phyloP scores from a whole-genome alignment of 805 yeast genomes.

The Saccharomycopsis synnaedendra region DNA sequence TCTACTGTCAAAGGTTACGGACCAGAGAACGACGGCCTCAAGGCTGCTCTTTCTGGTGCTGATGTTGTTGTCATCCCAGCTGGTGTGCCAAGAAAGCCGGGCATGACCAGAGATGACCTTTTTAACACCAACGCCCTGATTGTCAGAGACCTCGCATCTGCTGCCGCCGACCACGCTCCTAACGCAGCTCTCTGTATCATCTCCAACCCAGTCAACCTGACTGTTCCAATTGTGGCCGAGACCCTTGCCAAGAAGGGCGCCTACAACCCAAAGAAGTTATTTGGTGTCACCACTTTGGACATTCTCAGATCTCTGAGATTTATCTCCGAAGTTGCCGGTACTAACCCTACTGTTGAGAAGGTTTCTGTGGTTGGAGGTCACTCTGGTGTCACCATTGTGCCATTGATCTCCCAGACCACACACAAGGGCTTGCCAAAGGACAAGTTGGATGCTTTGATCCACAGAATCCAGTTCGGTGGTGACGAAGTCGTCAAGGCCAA shows the following conservation, averaged over 20 bases:
- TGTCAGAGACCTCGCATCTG: slow-evolving; percentile 65
- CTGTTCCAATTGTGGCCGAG: slow-evolving; percentile 77
- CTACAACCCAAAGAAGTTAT: slow-evolving; percentile 64
- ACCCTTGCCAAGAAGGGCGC: slow-evolving; percentile 61
- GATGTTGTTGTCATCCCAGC: slow-evolving; percentile 86
- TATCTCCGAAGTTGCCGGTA: slow-evolving; percentile 45
- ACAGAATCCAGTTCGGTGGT: slow-evolving; percentile 81
- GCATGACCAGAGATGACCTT: slow-evolving; percentile 81
- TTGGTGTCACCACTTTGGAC: slow-evolving; percentile 79
- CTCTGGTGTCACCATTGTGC: slow-evolving; percentile 76
- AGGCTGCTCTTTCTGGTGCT: slow-evolving; percentile 61
- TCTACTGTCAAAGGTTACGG: slow-evolving; percentile 52
- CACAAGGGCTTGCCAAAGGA: slow-evolving; percentile 31
- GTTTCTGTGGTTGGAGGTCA: slow-evolving; percentile 80
- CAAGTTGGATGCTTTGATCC: slow-evolving; percentile 49
- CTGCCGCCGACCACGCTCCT: slow-evolving; percentile 56
- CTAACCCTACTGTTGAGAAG: slow-evolving; percentile 46
- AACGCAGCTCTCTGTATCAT: slow-evolving; percentile 56
- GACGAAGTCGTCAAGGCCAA: slow-evolving; percentile 83
- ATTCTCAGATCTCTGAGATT: slow-evolving; percentile 63
- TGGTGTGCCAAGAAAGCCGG: slow-evolving; percentile 84
- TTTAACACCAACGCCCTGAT: slow-evolving; percentile 78
- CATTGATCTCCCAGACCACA: slow-evolving; percentile 52
- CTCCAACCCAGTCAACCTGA: slow-evolving; percentile 77
- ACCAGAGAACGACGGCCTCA: slow-evolving; percentile 56